Conservation (phyloP, 331 rosid species). For the Telfairia occidentalis region DNA sequence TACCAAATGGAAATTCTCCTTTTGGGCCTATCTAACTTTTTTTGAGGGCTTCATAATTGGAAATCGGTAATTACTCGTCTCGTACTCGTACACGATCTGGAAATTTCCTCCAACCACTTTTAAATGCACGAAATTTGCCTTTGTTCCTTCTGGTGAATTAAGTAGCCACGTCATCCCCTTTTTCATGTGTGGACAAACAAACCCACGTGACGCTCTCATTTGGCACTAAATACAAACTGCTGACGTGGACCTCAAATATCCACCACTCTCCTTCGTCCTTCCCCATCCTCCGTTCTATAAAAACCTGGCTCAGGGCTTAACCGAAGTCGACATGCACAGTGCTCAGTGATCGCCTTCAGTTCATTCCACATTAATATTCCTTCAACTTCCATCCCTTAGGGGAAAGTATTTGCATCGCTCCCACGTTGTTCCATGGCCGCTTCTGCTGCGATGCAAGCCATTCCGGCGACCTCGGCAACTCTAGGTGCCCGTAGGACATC, state of each 20-base stretch:
- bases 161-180: conserved; percentile 10
- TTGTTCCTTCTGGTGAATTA: background rate
- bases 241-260: conserved; percentile 18
- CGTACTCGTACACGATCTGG: background rate
- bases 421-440: conserved; percentile 23
- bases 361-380: background rate
- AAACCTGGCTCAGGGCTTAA: background rate
- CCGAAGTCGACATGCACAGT: background rate
- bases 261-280: background rate
- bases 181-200: conserved; percentile 2
- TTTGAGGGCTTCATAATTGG: too few species aligned
- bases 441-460: conserved; percentile 27
- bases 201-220: conserved; percentile 1
- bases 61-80: too few species aligned
- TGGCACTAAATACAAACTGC: background rate
- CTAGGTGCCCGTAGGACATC: conserved; percentile 3
- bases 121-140: background rate
- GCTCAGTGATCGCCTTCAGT: background rate
- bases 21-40: too few species aligned
- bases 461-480: conserved; percentile 18
- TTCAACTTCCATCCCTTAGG: too few species aligned
- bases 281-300: background rate
- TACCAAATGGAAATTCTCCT: too few species aligned
- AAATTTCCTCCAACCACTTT: background rate
- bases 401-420: too few species aligned